Evolutionary conservation across 495 filamentous ascomycete species (phyloP), one percentile per base, ranked within the genome.

Genomic region (Lasiosphaeriaceae sp.): DNA sequence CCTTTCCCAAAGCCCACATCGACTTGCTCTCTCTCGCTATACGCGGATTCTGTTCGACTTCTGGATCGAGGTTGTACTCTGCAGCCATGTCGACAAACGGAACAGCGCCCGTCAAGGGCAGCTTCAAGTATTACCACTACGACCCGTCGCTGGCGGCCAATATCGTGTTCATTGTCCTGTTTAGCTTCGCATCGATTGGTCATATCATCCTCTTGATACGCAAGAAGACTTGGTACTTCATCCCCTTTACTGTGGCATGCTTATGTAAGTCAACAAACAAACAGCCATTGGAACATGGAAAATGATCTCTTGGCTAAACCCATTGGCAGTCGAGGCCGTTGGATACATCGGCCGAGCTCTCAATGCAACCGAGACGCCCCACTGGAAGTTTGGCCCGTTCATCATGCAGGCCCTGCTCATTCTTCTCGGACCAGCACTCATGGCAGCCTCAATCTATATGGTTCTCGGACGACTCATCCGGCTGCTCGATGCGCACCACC

Each of bases 371-470:
- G 56, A 73, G 50, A 53, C 60, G 3, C 67, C 68, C 14, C 48
- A 70, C 24, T 73, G 57, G 56, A 66, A 61, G 17, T 50, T 63
- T 21, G 64, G 67, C 11, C 74, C 77, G 0, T 85, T 79, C 57
- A 50, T 67, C 50, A 21, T 65, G 9, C 67, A 70, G 23, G 50
- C 51, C 22, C 60, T 68, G 0, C 29, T 74, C 24, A 67, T 80
- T 35, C 69, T 81, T 23, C 62, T 81, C 44, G 75, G 65, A 2
- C 78, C 56, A 1, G 58, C 55, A 16, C 59, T 60, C 31, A 71
- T 74, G 58, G 80, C 81, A 6, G 81, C 81, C 0, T 79, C 77
- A 0, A 79, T 85, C 29, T 85, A 83, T 65, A 85, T 83, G 81
- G 70, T 74, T 22, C 71, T 83, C 11, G 82, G 74, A 0, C 73